Evolutionary conservation across 2,329 filamentous ascomycete species (phyloP).

Genomic region (Orbilia javanica): DNA sequence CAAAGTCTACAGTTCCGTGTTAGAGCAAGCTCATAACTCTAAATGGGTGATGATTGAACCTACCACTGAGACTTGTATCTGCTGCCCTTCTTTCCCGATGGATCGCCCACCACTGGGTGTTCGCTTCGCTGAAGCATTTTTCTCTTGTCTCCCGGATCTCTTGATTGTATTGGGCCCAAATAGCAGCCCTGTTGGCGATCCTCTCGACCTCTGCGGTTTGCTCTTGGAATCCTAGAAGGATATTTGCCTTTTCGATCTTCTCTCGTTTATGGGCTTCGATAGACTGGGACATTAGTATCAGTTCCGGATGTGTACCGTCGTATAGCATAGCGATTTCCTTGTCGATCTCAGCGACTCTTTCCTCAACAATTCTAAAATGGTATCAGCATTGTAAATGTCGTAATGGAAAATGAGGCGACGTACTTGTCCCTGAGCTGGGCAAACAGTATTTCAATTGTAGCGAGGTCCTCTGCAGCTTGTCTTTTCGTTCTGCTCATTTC

Average conservation of each 20-base stretch:
- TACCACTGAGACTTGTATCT: constrained; percentile 62
- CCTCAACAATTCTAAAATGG: constrained; percentile 80
- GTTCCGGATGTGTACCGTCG: constrained; percentile 84
- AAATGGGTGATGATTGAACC: neutral
- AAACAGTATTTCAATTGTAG: constrained; percentile 88
- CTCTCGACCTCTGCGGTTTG: constrained; percentile 80
- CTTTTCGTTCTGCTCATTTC: constrained; percentile 79
- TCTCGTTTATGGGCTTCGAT: constrained; percentile 85
- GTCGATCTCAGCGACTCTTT: constrained; percentile 85
- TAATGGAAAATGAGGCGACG: constrained; percentile 57
- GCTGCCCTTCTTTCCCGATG: constrained; percentile 81
- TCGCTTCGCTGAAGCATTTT: constrained; percentile 80
- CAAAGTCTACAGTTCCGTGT: constrained; percentile 77
- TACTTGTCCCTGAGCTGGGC: constrained; percentile 79
- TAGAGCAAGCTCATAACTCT: constrained; percentile 11
- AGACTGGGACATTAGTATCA: constrained; percentile 87
- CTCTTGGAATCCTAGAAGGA: constrained; percentile 79
- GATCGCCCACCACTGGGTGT: constrained; percentile 91
- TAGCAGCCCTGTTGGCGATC: constrained; percentile 84
- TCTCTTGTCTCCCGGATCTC: constrained; percentile 85
- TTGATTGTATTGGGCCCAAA: constrained; percentile 92
- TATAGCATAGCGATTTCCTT: constrained; percentile 74
- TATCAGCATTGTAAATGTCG: constrained; percentile 60
- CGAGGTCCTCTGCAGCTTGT: constrained; percentile 81
- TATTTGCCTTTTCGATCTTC: constrained; percentile 81